Evolutionary conservation across 2,329 filamentous ascomycete genomes (phyloP).

Genomic region (Cryphonectria parasitica): DNA sequence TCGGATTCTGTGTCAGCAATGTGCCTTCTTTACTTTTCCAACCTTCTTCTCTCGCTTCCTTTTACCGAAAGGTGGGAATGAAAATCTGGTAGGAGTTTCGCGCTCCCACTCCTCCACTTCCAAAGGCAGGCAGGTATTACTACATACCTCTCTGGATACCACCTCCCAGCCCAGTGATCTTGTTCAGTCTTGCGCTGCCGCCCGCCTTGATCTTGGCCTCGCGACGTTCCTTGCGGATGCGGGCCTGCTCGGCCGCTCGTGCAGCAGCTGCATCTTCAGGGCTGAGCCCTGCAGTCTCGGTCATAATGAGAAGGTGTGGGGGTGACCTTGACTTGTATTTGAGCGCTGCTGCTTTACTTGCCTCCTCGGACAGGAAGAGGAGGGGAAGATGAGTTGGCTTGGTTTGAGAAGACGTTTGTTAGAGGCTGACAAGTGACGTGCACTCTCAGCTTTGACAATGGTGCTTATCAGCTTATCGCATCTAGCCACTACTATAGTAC

Average conservation of each 20-base stretch:
- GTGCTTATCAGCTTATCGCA: neutral
- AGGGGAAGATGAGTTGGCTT: neutral
- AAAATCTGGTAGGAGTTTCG: neutral
- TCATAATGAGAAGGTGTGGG: conserved; percentile 39
- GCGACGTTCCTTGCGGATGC: conserved; percentile 76
- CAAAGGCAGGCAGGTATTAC: conserved; percentile 23
- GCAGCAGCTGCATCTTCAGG: conserved; percentile 52
- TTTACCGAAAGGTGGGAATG: too few species aligned
- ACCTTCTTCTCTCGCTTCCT: neutral
- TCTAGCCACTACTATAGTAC: neutral
- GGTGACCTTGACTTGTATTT: neutral
- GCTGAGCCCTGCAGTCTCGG: conserved; percentile 42
- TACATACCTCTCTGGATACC: conserved; percentile 51
- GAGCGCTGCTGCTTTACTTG: neutral
- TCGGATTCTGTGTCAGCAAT: neutral
- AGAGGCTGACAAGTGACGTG: conserved; percentile 8
- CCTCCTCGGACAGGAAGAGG: neutral
- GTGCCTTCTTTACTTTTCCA: neutral
- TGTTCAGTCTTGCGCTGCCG: conserved; percentile 71
- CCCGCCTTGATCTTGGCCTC: conserved; percentile 78
- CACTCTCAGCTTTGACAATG: neutral
- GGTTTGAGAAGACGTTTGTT: neutral
- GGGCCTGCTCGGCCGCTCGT: conserved; percentile 66
- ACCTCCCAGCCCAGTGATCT: conserved; percentile 73
- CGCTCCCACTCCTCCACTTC: neutral